Percentiles rank a stretch among this genome's conserved stretches.
Conservation (phyloP, 495 filamentous ascomycete species). For the Friedmanniomyces simplex region DNA sequence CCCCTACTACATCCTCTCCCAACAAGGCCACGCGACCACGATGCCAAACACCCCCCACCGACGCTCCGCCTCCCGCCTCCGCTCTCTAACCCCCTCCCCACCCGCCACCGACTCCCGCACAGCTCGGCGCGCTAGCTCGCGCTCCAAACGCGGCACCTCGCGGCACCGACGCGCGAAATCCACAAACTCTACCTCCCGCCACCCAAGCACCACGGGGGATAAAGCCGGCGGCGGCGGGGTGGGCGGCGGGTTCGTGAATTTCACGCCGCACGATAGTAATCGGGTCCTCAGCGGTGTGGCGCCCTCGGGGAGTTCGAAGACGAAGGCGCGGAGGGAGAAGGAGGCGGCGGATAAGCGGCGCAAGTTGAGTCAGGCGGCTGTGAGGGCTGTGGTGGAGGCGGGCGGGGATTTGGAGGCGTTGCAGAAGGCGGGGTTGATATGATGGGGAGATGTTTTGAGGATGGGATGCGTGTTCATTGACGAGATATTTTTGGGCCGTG, state of each 20-base stretch:
- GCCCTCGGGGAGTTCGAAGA: conserved; percentile 82
- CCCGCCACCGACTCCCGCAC: conserved; percentile 12
- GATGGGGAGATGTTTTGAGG: no score
- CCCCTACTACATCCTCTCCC: not conserved
- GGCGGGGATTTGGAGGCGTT: conserved; percentile 63
- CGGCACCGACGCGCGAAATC: conserved; percentile 14
- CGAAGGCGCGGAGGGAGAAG: conserved; percentile 79
- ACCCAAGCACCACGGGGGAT: not conserved
- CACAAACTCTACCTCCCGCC: conserved; percentile 4
- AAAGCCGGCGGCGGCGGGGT: no score
- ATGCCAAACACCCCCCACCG: conserved; percentile 10
- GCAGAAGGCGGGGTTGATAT: conserved; percentile 27
- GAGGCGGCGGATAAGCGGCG: conserved; percentile 72
- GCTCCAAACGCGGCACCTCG: not conserved
- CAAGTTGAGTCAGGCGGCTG: conserved; percentile 61
- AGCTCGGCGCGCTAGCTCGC: not conserved
- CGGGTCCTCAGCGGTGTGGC: conserved; percentile 85
- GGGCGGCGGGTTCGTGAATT: conserved; percentile 88
- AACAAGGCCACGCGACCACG: not conserved
- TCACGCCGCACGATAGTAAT: conserved; percentile 68
- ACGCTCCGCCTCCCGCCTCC: conserved; percentile 5
- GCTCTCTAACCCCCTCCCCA: conserved; percentile 9
- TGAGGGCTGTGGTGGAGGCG: conserved; percentile 61
- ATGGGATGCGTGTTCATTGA: no score
- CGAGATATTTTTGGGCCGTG: no score